Evolutionary conservation across 768 basidiomycete species (phyloP).

Genomic region (Cytidiella melzeri): DNA sequence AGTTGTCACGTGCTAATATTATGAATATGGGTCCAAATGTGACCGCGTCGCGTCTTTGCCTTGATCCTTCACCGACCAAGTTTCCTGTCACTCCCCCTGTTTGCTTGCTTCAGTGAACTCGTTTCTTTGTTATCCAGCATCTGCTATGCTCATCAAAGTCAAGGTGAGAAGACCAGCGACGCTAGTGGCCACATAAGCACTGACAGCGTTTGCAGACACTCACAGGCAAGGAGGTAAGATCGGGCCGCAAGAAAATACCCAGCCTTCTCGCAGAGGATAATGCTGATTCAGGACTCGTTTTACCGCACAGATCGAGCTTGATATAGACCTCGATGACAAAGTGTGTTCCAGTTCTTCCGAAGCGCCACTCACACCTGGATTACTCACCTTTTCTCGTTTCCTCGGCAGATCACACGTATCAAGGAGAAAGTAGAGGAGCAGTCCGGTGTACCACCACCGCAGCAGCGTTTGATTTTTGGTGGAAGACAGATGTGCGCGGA

Average conservation of each 20-base stretch:
- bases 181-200: conserved; percentile 1
- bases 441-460: conserved; percentile 93
- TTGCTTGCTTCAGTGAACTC: not conserved
- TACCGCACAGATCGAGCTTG: conserved; percentile 74
- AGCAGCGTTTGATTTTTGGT: conserved; percentile 89
- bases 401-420: conserved; percentile 75
- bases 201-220: conserved; percentile 55
- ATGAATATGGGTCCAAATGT: not conserved
- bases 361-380: not conserved
- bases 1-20: conserved; percentile 1
- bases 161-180: conserved; percentile 46
- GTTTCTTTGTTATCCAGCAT: not conserved
- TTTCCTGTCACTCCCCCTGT: not conserved
- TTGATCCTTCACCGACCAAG: not conserved
- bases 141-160: conserved; percentile 79
- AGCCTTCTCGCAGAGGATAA: not conserved
- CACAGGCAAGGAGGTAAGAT: conserved; percentile 89
- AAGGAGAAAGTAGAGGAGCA: conserved; percentile 99
- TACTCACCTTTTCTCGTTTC: not conserved
- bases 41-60: not conserved
- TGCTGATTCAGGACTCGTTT: not conserved
- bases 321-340: conserved; percentile 88
- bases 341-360: conserved; percentile 32
- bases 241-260: not conserved
- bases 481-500: conserved; percentile 90